These are phyloP conservation scores for Phytophthora pinifolia DNA, from an alignment of 352 stramenopile species.

Conservation along the genomic window DNA sequence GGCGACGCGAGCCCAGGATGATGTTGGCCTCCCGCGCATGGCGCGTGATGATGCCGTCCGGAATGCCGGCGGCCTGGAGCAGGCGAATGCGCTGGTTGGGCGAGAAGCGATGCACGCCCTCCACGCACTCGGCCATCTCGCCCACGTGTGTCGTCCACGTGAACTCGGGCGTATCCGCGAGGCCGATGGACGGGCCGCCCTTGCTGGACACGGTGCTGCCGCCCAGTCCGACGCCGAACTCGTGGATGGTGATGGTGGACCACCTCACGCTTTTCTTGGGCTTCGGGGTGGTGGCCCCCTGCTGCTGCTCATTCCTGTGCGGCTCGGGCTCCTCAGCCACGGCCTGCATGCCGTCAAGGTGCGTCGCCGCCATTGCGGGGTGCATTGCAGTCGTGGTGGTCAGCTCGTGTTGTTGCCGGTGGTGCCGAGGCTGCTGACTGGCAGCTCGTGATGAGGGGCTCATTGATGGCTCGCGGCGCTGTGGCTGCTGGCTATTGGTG, in stretches of 20 bases:
- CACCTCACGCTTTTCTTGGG: conserved; percentile 35
- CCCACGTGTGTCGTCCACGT: conserved; percentile 69
- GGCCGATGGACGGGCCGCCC: conserved; percentile 57
- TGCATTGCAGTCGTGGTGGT: conserved; percentile 6
- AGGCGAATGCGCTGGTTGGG: conserved; percentile 57
- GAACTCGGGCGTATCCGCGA: conserved; percentile 56
- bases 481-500: conserved; percentile 2
- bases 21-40: conserved; percentile 68
- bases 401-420: background rate
- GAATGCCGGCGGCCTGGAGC: conserved; percentile 53
- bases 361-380: background rate
- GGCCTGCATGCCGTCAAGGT: background rate
- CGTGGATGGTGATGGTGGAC: conserved; percentile 52
- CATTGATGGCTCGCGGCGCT: conserved; percentile 15
- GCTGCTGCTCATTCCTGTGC: background rate
- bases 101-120: conserved; percentile 67
- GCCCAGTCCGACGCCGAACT: conserved; percentile 61
- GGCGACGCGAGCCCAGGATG: conserved; percentile 57
- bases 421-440: conserved; percentile 8
- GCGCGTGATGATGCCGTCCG: conserved; percentile 66
- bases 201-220: conserved; percentile 60
- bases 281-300: background rate
- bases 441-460: conserved; percentile 6
- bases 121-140: conserved; percentile 64
- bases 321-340: conserved; percentile 5